These are phyloP conservation scores for Candida namnaoensis DNA, from an alignment of 805 yeast genomes.

Conservation along the genomic window DNA sequence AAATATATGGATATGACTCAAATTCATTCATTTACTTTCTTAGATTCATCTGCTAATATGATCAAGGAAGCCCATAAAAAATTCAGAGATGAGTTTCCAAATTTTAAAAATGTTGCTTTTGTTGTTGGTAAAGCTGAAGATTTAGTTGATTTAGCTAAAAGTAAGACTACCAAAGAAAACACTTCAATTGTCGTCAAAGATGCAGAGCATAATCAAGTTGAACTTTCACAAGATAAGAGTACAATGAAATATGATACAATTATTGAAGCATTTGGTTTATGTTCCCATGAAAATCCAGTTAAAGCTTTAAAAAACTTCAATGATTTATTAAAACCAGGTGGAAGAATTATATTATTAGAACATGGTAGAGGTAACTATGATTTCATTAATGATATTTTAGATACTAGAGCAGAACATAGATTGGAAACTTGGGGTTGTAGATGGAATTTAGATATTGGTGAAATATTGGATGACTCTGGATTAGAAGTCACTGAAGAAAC, in stretches of 20 bases:
- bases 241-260: conserved; percentile 78
- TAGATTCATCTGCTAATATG: conserved; percentile 84
- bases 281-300: conserved; percentile 94
- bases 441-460: conserved; percentile 94
- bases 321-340: conserved; percentile 73
- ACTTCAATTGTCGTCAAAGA: conserved; percentile 12
- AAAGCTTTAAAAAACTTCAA: conserved; percentile 70
- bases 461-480: conserved; percentile 74
- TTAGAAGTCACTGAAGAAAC: conserved; percentile 74
- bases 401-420: conserved; percentile 74
- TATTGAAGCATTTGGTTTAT: conserved; percentile 88
- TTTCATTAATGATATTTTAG: conserved; percentile 71
- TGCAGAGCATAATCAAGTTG: conserved; percentile 15
- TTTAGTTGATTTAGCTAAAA: conserved; percentile 45
- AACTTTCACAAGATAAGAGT: conserved; percentile 15
- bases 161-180: conserved; percentile 17
- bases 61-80: conserved; percentile 70
- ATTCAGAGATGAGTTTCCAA: conserved; percentile 60
- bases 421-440: conserved; percentile 93
- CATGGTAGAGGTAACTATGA: conserved; percentile 87
- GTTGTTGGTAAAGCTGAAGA: conserved; percentile 90
- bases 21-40: conserved; percentile 68
- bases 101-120: conserved; percentile 66
- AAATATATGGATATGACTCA: conserved; percentile 55
- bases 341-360: conserved; percentile 79